Conservation (phyloP, 106 monocot species). For the Dendrobium catenatum region DNA sequence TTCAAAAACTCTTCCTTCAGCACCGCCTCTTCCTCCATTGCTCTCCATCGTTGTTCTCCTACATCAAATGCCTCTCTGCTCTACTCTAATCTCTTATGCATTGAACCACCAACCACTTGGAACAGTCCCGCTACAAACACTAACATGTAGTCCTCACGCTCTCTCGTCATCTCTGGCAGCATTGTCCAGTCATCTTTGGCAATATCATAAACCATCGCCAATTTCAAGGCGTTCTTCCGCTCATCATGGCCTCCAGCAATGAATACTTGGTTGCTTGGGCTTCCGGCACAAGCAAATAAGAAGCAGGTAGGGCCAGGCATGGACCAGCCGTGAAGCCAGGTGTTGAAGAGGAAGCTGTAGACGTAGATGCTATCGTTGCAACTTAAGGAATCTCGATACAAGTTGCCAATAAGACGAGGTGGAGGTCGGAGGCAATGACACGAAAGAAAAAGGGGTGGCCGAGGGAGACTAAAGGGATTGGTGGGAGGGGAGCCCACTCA, state of each 20-base stretch:
- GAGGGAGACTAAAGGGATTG: constrained; percentile 10
- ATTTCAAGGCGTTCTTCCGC: constrained; percentile 36
- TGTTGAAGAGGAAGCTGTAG: constrained; percentile 24
- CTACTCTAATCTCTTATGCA: constrained; percentile 24
- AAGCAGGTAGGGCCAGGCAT: constrained; percentile 37
- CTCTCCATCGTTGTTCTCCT: constrained; percentile 14
- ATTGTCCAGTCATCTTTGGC: constrained; percentile 31
- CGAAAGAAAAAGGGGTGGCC: constrained; percentile 38
- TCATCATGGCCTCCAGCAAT: constrained; percentile 67
- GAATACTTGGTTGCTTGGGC: constrained; percentile 11
- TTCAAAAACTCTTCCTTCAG: constrained; percentile 16
- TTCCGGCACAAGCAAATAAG: constrained; percentile 40
- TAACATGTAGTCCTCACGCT: constrained; percentile 37
- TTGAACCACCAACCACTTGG: constrained; percentile 21
- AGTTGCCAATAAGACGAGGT: constrained; percentile 42
- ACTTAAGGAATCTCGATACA: constrained; percentile 33
- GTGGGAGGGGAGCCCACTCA: constrained; percentile 22
- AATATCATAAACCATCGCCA: constrained; percentile 37
- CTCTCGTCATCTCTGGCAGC: constrained; percentile 32
- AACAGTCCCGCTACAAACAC: constrained; percentile 16
- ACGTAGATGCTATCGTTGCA: constrained; percentile 17
- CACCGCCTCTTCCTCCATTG: constrained; percentile 32
- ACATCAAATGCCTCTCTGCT: constrained; percentile 23
- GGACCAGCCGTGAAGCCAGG: constrained; percentile 26
- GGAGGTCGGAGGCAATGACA: constrained; percentile 8